phyloP scores from a whole-genome alignment of 2,329 filamentous ascomycete genomes.

The Paecilomyces formosus region DNA sequence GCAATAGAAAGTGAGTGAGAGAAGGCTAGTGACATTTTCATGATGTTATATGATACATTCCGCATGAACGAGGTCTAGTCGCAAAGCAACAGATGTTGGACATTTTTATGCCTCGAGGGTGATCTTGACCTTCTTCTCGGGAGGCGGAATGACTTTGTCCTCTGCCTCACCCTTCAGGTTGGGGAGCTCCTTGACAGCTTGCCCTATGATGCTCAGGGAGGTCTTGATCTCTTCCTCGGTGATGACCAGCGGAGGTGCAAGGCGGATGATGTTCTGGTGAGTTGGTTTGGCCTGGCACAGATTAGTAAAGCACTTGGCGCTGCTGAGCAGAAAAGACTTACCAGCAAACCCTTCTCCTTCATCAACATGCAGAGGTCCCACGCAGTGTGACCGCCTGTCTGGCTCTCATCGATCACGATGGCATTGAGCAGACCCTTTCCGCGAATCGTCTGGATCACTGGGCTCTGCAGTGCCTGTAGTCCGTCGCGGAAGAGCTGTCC shows the following conservation, averaged over 20 bases:
- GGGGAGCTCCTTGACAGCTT: constrained; percentile 75
- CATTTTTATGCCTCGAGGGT: constrained; percentile 47
- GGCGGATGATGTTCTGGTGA: constrained; percentile 95
- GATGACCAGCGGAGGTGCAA: constrained; percentile 94
- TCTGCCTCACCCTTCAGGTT: constrained; percentile 52
- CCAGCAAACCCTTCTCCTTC: constrained; percentile 90
- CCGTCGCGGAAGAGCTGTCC: constrained; percentile 79
- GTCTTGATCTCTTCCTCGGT: constrained; percentile 76
- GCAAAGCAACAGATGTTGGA: not conserved
- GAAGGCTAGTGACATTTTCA: not conserved
- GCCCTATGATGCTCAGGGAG: constrained; percentile 70
- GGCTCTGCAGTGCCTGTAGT: constrained; percentile 65
- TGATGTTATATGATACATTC: not conserved
- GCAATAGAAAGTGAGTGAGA: not conserved
- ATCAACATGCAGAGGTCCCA: constrained; percentile 96
- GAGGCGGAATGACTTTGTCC: constrained; percentile 48
- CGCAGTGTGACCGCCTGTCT: constrained; percentile 75
- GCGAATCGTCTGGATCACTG: constrained; percentile 73
- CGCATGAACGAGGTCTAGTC: not conserved
- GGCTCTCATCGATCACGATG: constrained; percentile 86
- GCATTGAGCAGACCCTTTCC: constrained; percentile 95
- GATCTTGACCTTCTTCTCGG: constrained; percentile 57
- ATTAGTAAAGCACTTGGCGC: constrained; percentile 8
- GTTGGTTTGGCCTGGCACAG: constrained; percentile 80
- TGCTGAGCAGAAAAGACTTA: constrained; percentile 40